Percentiles rank a stretch among this genome's conserved stretches.
Conservation (phyloP, 164 flowering plant species). For the Chimonanthus salicifolius region DNA sequence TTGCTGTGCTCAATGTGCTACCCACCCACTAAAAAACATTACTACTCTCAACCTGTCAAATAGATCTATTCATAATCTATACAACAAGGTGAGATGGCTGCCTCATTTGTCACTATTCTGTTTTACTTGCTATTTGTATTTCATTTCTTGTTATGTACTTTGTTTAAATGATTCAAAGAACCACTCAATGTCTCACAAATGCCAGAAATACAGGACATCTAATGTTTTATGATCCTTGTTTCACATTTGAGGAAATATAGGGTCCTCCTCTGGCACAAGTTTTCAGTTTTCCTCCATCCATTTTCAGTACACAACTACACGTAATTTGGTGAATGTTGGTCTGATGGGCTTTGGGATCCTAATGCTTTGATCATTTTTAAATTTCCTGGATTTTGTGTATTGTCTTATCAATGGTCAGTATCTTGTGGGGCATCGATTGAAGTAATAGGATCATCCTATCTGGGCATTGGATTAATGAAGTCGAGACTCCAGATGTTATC, state of each 20-base stretch:
- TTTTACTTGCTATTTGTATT: neutral
- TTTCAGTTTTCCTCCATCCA: too few species aligned
- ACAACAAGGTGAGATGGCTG: constrained; percentile 46
- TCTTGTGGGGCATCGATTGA: too few species aligned
- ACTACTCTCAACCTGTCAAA: constrained; percentile 80
- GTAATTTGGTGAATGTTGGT: neutral
- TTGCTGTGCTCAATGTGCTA: constrained; percentile 17
- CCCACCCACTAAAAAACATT: constrained; percentile 36
- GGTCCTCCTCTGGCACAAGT: neutral
- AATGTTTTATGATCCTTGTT: neutral
- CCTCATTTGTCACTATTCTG: neutral
- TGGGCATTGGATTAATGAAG: too few species aligned
- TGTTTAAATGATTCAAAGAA: neutral
- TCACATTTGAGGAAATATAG: neutral
- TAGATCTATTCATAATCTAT: constrained; percentile 59
- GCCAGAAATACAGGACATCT: too few species aligned
- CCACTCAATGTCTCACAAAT: neutral
- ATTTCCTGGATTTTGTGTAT: too few species aligned
- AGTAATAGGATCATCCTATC: too few species aligned
- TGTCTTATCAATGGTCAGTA: too few species aligned
- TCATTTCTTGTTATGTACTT: neutral
- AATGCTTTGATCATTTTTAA: neutral
- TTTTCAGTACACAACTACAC: neutral
- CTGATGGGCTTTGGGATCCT: neutral
- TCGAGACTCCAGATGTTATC: too few species aligned